phyloP scores from a whole-genome alignment of 306 rosid species.

The Casuarina equisetifolia region DNA sequence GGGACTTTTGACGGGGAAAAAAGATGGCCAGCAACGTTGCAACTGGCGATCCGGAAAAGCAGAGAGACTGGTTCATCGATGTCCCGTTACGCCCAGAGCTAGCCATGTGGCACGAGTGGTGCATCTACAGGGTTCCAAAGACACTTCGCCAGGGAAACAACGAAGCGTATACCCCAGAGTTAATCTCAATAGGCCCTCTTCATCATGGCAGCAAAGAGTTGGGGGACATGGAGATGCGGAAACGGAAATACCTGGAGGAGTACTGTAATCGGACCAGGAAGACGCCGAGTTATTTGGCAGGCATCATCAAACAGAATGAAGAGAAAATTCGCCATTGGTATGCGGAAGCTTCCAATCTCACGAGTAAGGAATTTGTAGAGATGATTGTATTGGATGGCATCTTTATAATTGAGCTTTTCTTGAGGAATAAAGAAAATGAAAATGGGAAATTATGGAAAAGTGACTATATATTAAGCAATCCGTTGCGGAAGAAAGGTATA shows the following conservation, averaged over 20 bases:
- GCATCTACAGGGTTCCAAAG: constrained; percentile 23
- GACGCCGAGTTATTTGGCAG: not conserved
- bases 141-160: constrained; percentile 13
- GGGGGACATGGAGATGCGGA: constrained; percentile 4
- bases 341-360: not conserved
- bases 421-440: constrained; percentile 10
- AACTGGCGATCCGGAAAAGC: too few species aligned
- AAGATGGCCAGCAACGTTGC: too few species aligned
- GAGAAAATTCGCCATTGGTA: not conserved
- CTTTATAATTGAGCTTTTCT: constrained; percentile 42
- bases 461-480: constrained; percentile 38
- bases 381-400: constrained; percentile 17
- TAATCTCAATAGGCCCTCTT: constrained; percentile 24
- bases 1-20: too few species aligned
- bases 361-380: not conserved
- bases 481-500: constrained; percentile 41
- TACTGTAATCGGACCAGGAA: not conserved
- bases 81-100: not conserved
- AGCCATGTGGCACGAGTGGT: not conserved
- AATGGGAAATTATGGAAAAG: too few species aligned
- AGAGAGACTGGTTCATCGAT: not conserved
- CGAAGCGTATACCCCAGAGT: constrained; percentile 21
- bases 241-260: not conserved
- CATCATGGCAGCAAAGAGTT: not conserved
- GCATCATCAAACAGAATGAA: not conserved